These are phyloP conservation scores for Adansonia rubrostipa DNA, from an alignment of 441 rosid species.

Conservation along the genomic window DNA sequence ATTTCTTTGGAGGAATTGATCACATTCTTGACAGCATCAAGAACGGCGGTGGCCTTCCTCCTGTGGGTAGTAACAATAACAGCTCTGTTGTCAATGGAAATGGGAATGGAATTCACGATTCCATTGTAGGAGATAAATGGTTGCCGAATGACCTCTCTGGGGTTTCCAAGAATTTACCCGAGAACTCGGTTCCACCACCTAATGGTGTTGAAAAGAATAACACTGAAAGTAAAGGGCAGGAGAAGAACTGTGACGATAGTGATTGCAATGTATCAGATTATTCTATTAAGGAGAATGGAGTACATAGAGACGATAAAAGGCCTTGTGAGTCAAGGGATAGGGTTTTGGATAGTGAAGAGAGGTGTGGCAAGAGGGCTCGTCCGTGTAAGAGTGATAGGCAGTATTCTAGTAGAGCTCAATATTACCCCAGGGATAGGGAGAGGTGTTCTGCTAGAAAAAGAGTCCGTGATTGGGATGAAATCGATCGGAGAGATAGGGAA, in stretches of 20 bases:
- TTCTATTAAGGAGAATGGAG: conserved; percentile 44
- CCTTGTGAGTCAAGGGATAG: conserved; percentile 41
- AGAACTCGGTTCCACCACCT: conserved; percentile 31
- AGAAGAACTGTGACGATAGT: conserved; percentile 33
- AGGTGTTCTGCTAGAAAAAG: conserved; percentile 63
- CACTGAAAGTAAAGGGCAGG: conserved; percentile 32
- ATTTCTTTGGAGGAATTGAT: conserved; percentile 96
- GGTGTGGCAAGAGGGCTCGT: conserved; percentile 58
- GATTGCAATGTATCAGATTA: conserved; percentile 28
- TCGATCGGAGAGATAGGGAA: conserved; percentile 63
- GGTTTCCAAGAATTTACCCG: conserved; percentile 27
- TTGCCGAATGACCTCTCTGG: conserved; percentile 34
- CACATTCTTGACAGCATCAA: conserved; percentile 86
- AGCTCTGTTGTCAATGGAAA: conserved; percentile 25
- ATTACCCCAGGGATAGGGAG: conserved; percentile 59
- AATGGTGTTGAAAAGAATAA: conserved; percentile 30
- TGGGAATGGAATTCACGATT: conserved; percentile 38
- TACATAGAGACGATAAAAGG: conserved; percentile 35
- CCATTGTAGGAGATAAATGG: conserved; percentile 33
- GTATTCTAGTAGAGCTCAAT: conserved; percentile 49
- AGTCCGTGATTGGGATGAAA: conserved; percentile 65
- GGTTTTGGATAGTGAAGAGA: conserved; percentile 52
- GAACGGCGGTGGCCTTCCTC: conserved; percentile 77
- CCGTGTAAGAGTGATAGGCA: conserved; percentile 46
- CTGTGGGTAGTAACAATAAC: conserved; percentile 18